These are phyloP conservation scores for Lomentospora prolificans DNA, from an alignment of 2,329 filamentous ascomycete genomes.

Conservation along the genomic window DNA sequence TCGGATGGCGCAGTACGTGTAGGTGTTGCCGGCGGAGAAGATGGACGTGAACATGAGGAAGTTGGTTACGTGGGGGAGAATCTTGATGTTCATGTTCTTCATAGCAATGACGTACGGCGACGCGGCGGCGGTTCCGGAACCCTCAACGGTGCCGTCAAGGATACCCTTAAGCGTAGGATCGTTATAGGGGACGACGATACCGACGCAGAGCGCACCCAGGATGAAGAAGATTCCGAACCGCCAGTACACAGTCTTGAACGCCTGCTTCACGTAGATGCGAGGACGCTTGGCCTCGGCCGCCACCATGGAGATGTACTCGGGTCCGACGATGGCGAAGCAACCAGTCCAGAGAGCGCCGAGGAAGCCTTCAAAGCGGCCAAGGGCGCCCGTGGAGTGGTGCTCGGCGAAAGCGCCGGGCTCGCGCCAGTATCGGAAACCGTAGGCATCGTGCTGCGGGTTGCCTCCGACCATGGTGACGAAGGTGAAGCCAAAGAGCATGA, in stretches of 20 bases:
- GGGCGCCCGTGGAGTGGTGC: conserved; percentile 39
- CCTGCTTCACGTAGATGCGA: conserved; percentile 52
- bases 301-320: conserved; percentile 59
- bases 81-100: conserved; percentile 54
- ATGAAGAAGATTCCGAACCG: conserved; percentile 52
- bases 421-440: conserved; percentile 63
- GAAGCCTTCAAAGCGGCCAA: conserved; percentile 64
- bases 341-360: conserved; percentile 56
- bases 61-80: conserved; percentile 64
- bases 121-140: conserved; percentile 37
- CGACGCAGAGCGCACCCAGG: conserved; percentile 55
- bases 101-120: conserved; percentile 65
- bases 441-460: conserved; percentile 56
- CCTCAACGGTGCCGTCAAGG: conserved; percentile 27
- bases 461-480: conserved; percentile 72
- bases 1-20: conserved; percentile 46
- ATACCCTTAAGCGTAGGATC: conserved; percentile 29
- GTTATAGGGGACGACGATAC: conserved; percentile 57
- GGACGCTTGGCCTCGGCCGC: conserved; percentile 61
- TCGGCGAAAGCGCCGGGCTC: conserved; percentile 45
- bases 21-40: conserved; percentile 47
- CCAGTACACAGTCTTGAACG: conserved; percentile 65
- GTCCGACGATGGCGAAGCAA: conserved; percentile 53
- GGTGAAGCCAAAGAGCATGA: conserved; percentile 63
- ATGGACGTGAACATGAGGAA: conserved; percentile 62